Conservation (phyloP, 2,329 filamentous ascomycete species). For the Diplodia mutila region DNA sequence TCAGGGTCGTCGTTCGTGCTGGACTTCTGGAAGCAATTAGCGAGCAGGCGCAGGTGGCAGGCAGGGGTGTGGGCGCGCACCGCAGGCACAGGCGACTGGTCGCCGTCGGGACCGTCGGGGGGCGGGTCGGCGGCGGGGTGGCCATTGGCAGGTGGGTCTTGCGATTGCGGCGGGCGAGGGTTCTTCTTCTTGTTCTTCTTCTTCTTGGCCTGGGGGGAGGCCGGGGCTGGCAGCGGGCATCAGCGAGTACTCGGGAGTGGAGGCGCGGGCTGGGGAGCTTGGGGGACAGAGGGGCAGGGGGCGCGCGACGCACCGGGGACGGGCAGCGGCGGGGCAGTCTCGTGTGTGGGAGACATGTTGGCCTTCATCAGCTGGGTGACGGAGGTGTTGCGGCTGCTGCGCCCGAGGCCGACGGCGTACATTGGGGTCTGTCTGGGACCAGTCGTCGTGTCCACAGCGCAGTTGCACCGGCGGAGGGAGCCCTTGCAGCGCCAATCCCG, state of each 20-base stretch:
- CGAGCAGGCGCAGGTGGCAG: slow-evolving; percentile 27
- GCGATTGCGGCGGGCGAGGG: slow-evolving; percentile 41
- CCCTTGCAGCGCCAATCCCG: slow-evolving; percentile 21
- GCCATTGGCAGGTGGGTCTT: slow-evolving; percentile 35
- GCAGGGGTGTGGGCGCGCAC: slow-evolving; percentile 13
- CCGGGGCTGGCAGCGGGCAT: slow-evolving; percentile 17
- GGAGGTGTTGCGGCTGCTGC: slow-evolving; percentile 21
- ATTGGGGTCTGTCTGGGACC: slow-evolving; percentile 14
- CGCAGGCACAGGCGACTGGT: slow-evolving; percentile 8
- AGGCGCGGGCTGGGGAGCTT: not conserved
- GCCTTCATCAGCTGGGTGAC: slow-evolving; percentile 25
- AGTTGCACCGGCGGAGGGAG: slow-evolving; percentile 1
- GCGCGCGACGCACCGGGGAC: slow-evolving; percentile 24
- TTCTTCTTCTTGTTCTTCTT: slow-evolving; percentile 65
- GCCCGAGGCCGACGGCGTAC: slow-evolving; percentile 25
- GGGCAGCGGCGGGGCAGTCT: slow-evolving; percentile 22
- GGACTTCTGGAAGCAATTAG: slow-evolving; percentile 23
- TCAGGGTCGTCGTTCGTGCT: slow-evolving; percentile 18
- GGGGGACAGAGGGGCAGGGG: slow-evolving; percentile 11
- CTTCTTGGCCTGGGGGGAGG: slow-evolving; percentile 38
- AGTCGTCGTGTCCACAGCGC: slow-evolving; percentile 22
- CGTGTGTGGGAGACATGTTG: slow-evolving; percentile 24
- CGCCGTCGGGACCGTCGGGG: slow-evolving; percentile 35
- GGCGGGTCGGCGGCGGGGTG: slow-evolving; percentile 34
- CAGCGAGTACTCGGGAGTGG: slow-evolving; percentile 4